These are phyloP conservation scores for Nicotiana undulata DNA, from an alignment of 257 asterid genomes.

Conservation along the genomic window DNA sequence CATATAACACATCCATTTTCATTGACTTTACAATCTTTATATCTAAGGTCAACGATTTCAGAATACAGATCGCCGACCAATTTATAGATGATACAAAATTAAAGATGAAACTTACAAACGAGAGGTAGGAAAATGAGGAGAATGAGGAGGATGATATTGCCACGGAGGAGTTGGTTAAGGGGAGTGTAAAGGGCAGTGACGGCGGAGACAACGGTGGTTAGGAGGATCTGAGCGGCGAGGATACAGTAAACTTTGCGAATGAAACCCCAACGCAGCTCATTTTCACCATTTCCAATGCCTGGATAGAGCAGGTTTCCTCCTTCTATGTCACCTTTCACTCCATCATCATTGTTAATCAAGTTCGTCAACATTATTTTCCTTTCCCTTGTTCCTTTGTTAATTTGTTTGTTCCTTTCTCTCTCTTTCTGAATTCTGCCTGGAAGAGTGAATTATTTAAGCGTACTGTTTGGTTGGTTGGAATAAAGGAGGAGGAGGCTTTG, in stretches of 20 bases:
- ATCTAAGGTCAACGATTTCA: too few species aligned
- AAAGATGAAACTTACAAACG: constrained; percentile 39
- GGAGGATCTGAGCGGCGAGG: constrained; percentile 73
- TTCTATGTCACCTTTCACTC: constrained; percentile 21
- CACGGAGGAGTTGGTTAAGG: constrained; percentile 63
- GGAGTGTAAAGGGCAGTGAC: constrained; percentile 63
- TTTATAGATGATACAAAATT: too few species aligned
- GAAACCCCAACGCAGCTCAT: constrained; percentile 92
- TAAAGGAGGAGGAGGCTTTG: neutral
- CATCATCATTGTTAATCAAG: neutral
- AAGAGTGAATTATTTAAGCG: neutral
- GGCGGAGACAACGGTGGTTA: constrained; percentile 57
- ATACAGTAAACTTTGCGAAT: constrained; percentile 89
- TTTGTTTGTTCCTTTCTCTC: neutral
- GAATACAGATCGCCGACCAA: too few species aligned
- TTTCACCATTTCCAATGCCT: constrained; percentile 81
- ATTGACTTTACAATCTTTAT: too few species aligned
- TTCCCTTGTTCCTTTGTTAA: too few species aligned
- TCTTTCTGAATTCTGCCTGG: neutral
- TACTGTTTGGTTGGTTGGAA: neutral
- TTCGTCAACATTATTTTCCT: too few species aligned
- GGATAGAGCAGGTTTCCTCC: constrained; percentile 56
- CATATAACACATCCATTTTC: too few species aligned
- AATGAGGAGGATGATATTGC: constrained; percentile 52
- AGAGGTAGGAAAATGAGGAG: constrained; percentile 73